Base-by-base conservation (phyloP, 164 flowering plant genomes). In the Dillenia suffruticosa region DNA sequence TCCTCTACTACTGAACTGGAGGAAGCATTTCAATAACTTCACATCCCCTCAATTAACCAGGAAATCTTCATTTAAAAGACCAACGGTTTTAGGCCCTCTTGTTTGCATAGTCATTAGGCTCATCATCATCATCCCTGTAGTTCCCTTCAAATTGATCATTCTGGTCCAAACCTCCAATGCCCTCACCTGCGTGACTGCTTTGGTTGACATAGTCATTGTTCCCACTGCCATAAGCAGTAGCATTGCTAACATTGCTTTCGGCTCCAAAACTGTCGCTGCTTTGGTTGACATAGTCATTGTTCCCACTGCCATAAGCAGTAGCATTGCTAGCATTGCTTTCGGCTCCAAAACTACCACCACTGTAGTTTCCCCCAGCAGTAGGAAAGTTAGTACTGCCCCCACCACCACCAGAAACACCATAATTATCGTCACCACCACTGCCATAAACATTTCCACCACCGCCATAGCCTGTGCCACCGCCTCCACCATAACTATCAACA, bases 31-130 rank as follows among this genome's bases (percentile, higher is more conserved):
- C 40, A 32, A 32, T 32, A 32, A 7, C 40, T 32, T 32, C 40
- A 32, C 40, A 32, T 4, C 40, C 40, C 6, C 40, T 32, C 40
- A 32, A 32, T 32, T 32, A 32, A 32, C 6, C 40, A 32, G 7
- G 40, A 32, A 32, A 32, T 32, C 7, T 32, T 32, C 40, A 32
- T 32, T 32, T 32, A 32, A 32, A 32, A 4, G 40, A 32, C 40
- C 40, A 32, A 32, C 40, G 7, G 12, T 24, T 44, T 78, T 68
- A 81, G 44, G 75, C 75, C 62, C 79, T 76, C 57, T 57, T 70
- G 65, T 80, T 79, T 55, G 84, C 84, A 49, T 67, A 76, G 61
- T 79, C 78, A 32, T 61, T 62, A 8, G 73, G 76, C 49, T 66
- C 75, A 47, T 75, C 86, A 65, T 79, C 77, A 13, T 68, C 73